Percentiles rank a stretch among this genome's conserved stretches.
Conservation (phyloP, 2,329 filamentous ascomycete genomes). For the Colletotrichum sp. region DNA sequence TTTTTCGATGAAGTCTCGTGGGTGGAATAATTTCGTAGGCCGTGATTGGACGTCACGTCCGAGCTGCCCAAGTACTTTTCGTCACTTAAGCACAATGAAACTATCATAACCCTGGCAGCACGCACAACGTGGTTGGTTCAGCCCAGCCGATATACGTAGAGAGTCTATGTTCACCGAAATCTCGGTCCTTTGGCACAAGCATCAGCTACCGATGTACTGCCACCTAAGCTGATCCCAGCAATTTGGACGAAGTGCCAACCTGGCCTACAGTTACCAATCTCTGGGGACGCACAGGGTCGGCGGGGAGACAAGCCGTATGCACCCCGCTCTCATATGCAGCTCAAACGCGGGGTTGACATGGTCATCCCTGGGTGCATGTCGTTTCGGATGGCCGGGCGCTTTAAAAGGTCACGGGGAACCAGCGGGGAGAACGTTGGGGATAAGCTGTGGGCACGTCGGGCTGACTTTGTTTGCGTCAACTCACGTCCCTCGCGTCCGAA, state of each 20-base stretch:
- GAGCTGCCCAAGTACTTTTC: neutral
- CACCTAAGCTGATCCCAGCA: neutral
- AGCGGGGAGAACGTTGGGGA: neutral
- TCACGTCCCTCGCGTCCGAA: neutral
- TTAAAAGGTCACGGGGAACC: neutral
- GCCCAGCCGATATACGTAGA: neutral
- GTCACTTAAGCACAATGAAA: neutral
- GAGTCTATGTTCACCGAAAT: neutral
- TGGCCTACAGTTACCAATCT: neutral
- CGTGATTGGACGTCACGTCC: neutral
- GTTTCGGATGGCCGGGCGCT: neutral
- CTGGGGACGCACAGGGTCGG: slow-evolving; percentile 5
- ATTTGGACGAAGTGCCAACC: neutral
- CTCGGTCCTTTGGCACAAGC: neutral
- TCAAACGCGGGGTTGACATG: slow-evolving; percentile 4
- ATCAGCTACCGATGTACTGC: neutral
- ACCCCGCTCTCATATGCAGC: neutral
- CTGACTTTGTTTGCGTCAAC: neutral
- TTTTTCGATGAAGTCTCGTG: neutral
- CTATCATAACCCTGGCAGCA: neutral
- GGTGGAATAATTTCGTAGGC: neutral
- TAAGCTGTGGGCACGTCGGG: neutral
- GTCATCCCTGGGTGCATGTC: neutral
- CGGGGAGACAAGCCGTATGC: neutral
- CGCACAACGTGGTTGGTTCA: neutral